Evolutionary conservation across 306 rosid species (phyloP).

Genomic region (Spatholobus suberectus): DNA sequence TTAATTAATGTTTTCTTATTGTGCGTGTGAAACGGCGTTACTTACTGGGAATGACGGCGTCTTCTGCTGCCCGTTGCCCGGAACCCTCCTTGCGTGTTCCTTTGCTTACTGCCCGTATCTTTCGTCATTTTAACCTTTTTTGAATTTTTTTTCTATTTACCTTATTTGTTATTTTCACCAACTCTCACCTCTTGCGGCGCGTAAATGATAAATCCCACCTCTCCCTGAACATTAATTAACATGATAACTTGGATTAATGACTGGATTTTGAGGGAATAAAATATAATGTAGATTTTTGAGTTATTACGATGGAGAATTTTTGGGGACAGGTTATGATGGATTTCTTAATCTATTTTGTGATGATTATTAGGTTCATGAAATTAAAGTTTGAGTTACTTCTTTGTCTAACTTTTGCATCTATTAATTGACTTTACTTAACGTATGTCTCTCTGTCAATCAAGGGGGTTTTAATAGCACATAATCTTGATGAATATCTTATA

Average conservation of each 20-base stretch:
- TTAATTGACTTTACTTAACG: background rate
- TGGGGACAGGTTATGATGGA: background rate
- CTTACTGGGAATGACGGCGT: conserved; percentile 16
- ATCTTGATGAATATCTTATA: background rate
- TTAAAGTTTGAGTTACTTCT: background rate
- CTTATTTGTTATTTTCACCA: background rate
- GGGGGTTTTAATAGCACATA: background rate
- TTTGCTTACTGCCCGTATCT: conserved; percentile 56
- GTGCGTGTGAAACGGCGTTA: conserved; percentile 11
- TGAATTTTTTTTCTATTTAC: too few species aligned
- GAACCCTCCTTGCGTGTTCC: conserved; percentile 45
- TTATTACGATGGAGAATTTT: background rate
- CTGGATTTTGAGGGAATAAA: background rate
- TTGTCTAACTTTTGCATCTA: background rate
- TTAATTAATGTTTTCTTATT: background rate
- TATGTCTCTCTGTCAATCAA: background rate
- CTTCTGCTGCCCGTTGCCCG: conserved; percentile 76
- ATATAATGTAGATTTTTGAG: background rate
- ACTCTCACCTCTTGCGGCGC: conserved; percentile 22
- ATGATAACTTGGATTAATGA: too few species aligned
- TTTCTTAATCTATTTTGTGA: background rate
- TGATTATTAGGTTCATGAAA: background rate
- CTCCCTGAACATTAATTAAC: background rate
- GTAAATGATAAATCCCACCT: background rate
- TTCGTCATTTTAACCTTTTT: too few species aligned